Base-by-base conservation (phyloP, 495 filamentous ascomycete genomes). In the Cercophora newfieldiana region DNA sequence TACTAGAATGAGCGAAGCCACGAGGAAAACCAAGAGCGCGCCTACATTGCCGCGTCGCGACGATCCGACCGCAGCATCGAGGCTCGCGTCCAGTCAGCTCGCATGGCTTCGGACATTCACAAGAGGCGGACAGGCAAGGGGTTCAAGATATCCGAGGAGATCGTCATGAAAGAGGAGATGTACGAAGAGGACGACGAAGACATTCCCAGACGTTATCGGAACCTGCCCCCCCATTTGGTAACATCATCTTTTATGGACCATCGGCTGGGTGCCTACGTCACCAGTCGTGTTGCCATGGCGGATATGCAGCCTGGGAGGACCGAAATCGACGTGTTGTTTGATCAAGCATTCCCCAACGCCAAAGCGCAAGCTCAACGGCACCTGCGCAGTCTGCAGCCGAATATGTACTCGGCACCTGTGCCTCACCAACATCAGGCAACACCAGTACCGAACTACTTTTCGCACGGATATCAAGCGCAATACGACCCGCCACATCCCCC, bases 1-100 rank as follows among this genome's bases (percentile, higher is more conserved):
- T 16, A 6, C 4, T 26, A 92, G 84, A 87, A 88, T 1, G 87
- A 90, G 69, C 78, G 91, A 30, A 90, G 88, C 7, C 89, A 91
- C 68, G 92, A 94, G 75, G 93, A 97, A 76, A 97, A 98, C 66
- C 91, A 95, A 76, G 94, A 98, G 78, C 85, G 94, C 68, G 94
- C 94, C 47, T 98, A 96, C 71, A 95, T 97, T 69, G 94, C 95
- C 10, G 94, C 94, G 2, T 98, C 94, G n/a, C 82, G 94, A 66
- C 85, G 94, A 57, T 90, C 91, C 70, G 94, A 97, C 71, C 88
- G 94, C 51, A 93, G 90, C 73, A 78, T 97, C 22, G 95, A 97
- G 77, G 94, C 94, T 26, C 87, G 94, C 10, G 80, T 97, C 21
- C 91, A 97, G 70, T 97, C 95, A 10, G 94, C 94, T 19, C 87